Conservation (phyloP, 1,284 basidiomycete genomes). For the Hortiboletus rubellus region DNA sequence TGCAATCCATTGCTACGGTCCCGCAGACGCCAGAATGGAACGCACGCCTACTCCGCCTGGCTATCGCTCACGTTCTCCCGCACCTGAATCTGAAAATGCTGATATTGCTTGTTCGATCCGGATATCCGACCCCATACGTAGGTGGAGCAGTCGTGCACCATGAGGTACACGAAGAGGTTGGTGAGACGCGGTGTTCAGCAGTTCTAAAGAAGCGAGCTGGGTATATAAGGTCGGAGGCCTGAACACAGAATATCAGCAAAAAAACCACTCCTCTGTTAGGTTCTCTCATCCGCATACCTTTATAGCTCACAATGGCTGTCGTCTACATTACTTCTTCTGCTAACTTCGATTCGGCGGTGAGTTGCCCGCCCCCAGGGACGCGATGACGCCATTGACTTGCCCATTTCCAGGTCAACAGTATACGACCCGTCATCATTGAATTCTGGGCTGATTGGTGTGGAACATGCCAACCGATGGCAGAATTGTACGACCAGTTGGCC, state of each 20-base stretch:
- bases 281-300: slow-evolving; percentile 18
- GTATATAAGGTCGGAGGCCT: slow-evolving; percentile 26
- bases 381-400: slow-evolving; percentile 8
- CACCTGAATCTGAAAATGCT: slow-evolving; percentile 15
- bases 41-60: slow-evolving; percentile 35
- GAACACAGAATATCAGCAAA: slow-evolving; percentile 17
- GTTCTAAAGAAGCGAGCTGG: slow-evolving; percentile 24
- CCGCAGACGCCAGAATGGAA: slow-evolving; percentile 33
- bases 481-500: slow-evolving; percentile 75
- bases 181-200: slow-evolving; percentile 22
- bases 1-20: slow-evolving; percentile 24
- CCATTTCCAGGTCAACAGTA: slow-evolving; percentile 53
- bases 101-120: slow-evolving; percentile 22
- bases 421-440: slow-evolving; percentile 67
- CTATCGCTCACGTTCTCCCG: slow-evolving; percentile 19
- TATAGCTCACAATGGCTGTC: slow-evolving; percentile 22
- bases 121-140: slow-evolving; percentile 22
- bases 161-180: slow-evolving; percentile 14
- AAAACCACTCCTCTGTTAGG: slow-evolving; percentile 15
- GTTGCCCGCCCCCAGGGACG: neutral
- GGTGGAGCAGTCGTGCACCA: slow-evolving; percentile 23
- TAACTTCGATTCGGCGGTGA: slow-evolving; percentile 27
- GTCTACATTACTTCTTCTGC: slow-evolving; percentile 28
- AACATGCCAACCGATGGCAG: slow-evolving; percentile 77
- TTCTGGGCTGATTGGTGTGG: slow-evolving; percentile 77